Conservation (phyloP, 2,329 filamentous ascomycete species). For the Ascochyta clinopodiicola region DNA sequence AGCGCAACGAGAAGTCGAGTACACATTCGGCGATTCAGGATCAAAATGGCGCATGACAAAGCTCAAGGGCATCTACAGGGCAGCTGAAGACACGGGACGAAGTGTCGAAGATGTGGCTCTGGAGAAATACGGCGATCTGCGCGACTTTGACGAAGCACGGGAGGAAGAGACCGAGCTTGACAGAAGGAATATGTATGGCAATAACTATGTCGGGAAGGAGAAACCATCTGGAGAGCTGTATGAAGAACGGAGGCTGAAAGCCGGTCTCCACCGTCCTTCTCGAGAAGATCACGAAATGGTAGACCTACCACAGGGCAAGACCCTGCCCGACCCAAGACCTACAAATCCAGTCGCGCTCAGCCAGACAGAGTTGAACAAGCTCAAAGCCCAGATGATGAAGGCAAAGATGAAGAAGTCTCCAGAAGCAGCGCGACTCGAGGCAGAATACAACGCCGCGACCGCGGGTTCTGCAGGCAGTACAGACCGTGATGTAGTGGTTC, state of each 20-base stretch:
- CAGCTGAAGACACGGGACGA: conserved; percentile 75
- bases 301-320: conserved; percentile 59
- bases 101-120: conserved; percentile 81
- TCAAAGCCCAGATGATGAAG: conserved; percentile 95
- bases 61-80: conserved; percentile 81
- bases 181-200: conserved; percentile 79
- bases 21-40: conserved; percentile 87
- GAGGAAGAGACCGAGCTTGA: conserved; percentile 95
- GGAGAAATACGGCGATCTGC: conserved; percentile 80
- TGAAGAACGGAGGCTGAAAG: conserved; percentile 72
- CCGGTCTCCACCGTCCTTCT: conserved; percentile 55
- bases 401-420: conserved; percentile 83
- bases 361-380: conserved; percentile 81
- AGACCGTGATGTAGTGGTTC: conserved; percentile 74
- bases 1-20: conserved; percentile 70
- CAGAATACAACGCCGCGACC: conserved; percentile 80
- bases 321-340: conserved; percentile 63
- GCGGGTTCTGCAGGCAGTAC: conserved; percentile 64
- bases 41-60: conserved; percentile 98
- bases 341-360: conserved; percentile 65
- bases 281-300: conserved; percentile 35
- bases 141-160: conserved; percentile 87
- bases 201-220: conserved; percentile 82
- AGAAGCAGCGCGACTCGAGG: conserved; percentile 77
- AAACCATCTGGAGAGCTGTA: conserved; percentile 89